Evolutionary conservation across 805 yeast species (phyloP), one percentile per base, ranked within the genome.

Genomic region (Yarrowia hollandica): DNA sequence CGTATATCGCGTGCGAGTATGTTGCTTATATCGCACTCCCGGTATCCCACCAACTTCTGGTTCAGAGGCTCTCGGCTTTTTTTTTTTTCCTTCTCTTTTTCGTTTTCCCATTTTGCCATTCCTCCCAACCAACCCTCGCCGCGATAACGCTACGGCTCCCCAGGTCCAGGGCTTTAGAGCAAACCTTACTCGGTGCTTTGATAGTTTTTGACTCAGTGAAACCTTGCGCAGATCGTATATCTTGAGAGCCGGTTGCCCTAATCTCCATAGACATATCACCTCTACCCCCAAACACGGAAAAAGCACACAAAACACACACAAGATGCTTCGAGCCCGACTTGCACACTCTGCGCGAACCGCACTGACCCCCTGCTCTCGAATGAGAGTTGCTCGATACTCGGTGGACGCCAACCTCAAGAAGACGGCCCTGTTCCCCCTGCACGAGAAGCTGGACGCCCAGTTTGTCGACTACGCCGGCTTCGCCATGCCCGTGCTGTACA

Each of bases 401-500:
- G 39, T 37, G 9, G 16, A 18, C 7, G 58, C 58, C 10, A 48
- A 26, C 19, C 61, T 69, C 37, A 57, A 52, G 26, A 82, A 77
- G 65, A 94, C 98, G 1, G 95, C 98, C 4, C 77, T 94, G 37
- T 83, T 86, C 70, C 90, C 86, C 60, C 77, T 90, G 21, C 97
- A 94, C 70, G 76, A 85, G 31, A 80, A 81, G 60, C 76, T 83
- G 44, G 92, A 90, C 5, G 99, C 90, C 12, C 90, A 88, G 60
- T 85, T 94, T 85, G 98, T 91, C 4, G 95, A 95, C 42, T 94
- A 88, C 73, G 98, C 98, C 15, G 97, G 97, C n/a, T 94, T 82
- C 68, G 82, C 85, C 46, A 92, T 94, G 97, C 99, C 99, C 1
- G 90, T 94, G 9, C 73, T 90, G 26, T 94, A 91, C 76, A 79